Conservation (phyloP, 2,329 filamentous ascomycete genomes). For the Colletotrichum sojae region DNA sequence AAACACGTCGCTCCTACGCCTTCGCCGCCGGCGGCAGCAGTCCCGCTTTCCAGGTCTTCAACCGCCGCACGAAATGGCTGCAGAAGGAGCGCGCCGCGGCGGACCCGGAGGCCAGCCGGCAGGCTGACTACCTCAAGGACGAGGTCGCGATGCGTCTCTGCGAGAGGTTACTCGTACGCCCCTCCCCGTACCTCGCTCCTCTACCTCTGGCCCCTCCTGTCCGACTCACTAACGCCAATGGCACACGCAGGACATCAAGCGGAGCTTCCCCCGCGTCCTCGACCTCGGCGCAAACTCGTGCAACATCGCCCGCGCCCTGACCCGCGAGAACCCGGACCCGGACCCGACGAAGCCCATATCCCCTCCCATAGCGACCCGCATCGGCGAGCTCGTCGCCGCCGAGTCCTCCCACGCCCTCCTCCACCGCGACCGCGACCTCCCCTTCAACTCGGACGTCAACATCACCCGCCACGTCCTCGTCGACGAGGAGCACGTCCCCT, state of each 20-base stretch:
- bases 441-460: slow-evolving; percentile 81
- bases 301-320: slow-evolving; percentile 89
- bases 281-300: slow-evolving; percentile 97
- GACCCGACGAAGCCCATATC: slow-evolving; percentile 68
- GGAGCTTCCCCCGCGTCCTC: slow-evolving; percentile 85
- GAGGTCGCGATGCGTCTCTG: slow-evolving; percentile 89
- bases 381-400: slow-evolving; percentile 82
- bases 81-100: slow-evolving; percentile 90
- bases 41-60: slow-evolving; percentile 91
- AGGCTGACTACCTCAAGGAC: slow-evolving; percentile 93
- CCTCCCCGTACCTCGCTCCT: no score
- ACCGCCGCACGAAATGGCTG: slow-evolving; percentile 86
- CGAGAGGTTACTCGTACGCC: slow-evolving; percentile 85
- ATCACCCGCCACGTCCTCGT: slow-evolving; percentile 83
- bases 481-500: slow-evolving; percentile 85
- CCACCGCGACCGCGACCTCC: slow-evolving; percentile 81
- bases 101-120: slow-evolving; percentile 78
- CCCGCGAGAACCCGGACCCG: slow-evolving; percentile 76
- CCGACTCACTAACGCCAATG: not conserved
- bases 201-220: no score
- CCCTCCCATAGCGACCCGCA: slow-evolving; percentile 77
- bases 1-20: slow-evolving; percentile 74
- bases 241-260: slow-evolving; percentile 87
- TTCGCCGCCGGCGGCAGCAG: slow-evolving; percentile 83
- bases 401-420: slow-evolving; percentile 86